A percentile compares a stretch with the other conserved stretches of the same genome.
These are phyloP conservation scores for Yarrowia porcina DNA, from an alignment of 805 yeast species.

Conservation along the genomic window DNA sequence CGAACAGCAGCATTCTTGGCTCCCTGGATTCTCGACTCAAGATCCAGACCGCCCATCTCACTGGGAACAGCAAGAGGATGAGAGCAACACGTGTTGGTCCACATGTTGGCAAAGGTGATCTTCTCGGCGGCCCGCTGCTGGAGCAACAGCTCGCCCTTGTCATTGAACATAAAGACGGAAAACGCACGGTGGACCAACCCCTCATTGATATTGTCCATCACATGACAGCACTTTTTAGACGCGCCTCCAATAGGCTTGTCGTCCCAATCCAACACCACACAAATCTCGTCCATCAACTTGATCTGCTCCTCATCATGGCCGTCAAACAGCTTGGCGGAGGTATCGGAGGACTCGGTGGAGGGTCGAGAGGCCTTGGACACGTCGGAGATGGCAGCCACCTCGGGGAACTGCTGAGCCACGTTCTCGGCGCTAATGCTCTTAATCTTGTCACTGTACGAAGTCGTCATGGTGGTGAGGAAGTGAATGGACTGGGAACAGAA, in stretches of 20 bases:
- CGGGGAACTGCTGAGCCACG: conserved; percentile 33
- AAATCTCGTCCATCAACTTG: conserved; percentile 90
- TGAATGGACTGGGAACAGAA: no score
- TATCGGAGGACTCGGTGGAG: conserved; percentile 23
- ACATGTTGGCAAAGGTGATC: conserved; percentile 92
- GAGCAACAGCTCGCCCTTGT: conserved; percentile 67
- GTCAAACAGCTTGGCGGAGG: conserved; percentile 49
- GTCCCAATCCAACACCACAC: conserved; percentile 86
- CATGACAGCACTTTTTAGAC: conserved; percentile 72
- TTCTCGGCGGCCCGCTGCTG: conserved; percentile 97
- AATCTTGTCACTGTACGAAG: conserved; percentile 18
- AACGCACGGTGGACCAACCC: conserved; percentile 95
- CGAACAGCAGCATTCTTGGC: conserved; percentile 86
- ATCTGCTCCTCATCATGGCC: conserved; percentile 96
- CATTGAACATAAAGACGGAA: conserved; percentile 88
- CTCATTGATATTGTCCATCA: conserved; percentile 78
- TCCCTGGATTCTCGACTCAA: conserved; percentile 66
- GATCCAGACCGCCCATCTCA: conserved; percentile 64
- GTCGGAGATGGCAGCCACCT: conserved; percentile 33
- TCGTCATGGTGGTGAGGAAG: neutral
- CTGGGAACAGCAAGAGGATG: conserved; percentile 85
- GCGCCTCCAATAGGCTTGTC: conserved; percentile 91
- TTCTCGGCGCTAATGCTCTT: neutral
- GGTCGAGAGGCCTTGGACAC: conserved; percentile 31
- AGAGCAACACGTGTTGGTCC: conserved; percentile 99